Conservation (phyloP, 441 rosid genomes). For the Daphne laureola region DNA sequence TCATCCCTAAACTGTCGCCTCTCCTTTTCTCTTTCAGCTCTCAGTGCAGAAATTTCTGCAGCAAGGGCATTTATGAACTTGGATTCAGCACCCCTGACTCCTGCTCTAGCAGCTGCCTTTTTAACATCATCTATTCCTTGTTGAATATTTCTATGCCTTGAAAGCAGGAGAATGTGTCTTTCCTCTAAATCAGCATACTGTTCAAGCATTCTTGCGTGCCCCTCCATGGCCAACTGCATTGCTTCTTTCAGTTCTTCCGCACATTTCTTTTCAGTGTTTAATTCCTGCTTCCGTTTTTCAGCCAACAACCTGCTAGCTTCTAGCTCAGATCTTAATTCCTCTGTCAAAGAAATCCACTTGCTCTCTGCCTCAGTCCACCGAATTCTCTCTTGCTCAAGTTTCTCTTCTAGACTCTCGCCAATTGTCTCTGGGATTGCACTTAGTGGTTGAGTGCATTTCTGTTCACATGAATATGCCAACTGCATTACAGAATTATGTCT, state of each 20-base stretch:
- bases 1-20: conserved; percentile 80
- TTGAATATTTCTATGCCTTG: conserved; percentile 81
- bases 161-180: conserved; percentile 85
- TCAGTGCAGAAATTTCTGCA: conserved; percentile 82
- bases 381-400: conserved; percentile 56
- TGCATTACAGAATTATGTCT: conserved; percentile 48
- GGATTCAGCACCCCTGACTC: conserved; percentile 93
- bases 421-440: conserved; percentile 49
- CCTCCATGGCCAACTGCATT: conserved; percentile 92
- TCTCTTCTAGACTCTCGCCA: conserved; percentile 50
- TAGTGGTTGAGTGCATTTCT: conserved; percentile 32
- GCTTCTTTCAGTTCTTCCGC: conserved; percentile 83
- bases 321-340: conserved; percentile 78
- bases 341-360: conserved; percentile 87
- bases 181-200: conserved; percentile 96
- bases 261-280: conserved; percentile 78
- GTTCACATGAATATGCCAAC: conserved; percentile 56
- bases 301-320: conserved; percentile 45
- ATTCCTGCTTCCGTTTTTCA: conserved; percentile 62
- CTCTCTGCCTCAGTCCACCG: conserved; percentile 83
- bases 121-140: conserved; percentile 93
- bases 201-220: conserved; percentile 94
- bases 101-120: conserved; percentile 89
- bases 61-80: conserved; percentile 92
- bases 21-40: conserved; percentile 80